These are phyloP conservation scores for Bipolaris cookei DNA, from an alignment of 2,329 filamentous ascomycete genomes.

Conservation along the genomic window DNA sequence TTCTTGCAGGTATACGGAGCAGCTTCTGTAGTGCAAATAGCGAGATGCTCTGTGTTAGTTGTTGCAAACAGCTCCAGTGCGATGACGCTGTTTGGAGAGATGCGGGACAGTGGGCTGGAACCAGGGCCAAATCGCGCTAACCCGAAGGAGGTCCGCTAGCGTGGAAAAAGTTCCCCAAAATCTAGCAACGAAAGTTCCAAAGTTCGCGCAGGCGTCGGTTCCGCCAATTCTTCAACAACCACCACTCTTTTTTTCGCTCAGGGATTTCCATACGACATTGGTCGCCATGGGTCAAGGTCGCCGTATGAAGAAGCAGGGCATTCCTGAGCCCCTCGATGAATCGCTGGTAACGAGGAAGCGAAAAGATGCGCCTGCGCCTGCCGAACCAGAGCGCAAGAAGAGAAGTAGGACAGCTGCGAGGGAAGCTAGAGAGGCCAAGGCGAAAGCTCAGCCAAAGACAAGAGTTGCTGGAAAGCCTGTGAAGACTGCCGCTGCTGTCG, in stretches of 20 bases:
- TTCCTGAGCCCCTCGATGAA: slow-evolving; percentile 82
- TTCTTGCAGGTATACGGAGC: not conserved
- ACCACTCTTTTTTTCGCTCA: slow-evolving; percentile 4
- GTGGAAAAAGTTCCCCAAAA: slow-evolving; percentile 27
- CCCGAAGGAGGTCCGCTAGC: slow-evolving; percentile 20
- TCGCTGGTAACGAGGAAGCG: slow-evolving; percentile 79
- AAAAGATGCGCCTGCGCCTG: slow-evolving; percentile 72
- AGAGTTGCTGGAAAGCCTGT: slow-evolving; percentile 16
- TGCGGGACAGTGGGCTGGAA: slow-evolving; percentile 26
- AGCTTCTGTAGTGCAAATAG: not conserved
- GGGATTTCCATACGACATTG: not conserved
- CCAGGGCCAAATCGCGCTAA: slow-evolving; percentile 7
- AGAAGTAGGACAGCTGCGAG: slow-evolving; percentile 57
- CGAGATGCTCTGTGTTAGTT: slow-evolving; percentile 1
- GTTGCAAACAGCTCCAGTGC: slow-evolving; percentile 9
- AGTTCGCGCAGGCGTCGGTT: slow-evolving; percentile 20
- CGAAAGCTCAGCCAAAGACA: slow-evolving; percentile 26
- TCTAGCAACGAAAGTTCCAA: slow-evolving; percentile 28
- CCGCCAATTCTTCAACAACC: slow-evolving; percentile 6
- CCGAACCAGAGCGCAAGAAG: slow-evolving; percentile 61
- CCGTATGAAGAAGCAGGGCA: slow-evolving; percentile 94
- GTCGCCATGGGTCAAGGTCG: slow-evolving; percentile 80
- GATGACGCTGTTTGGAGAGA: slow-evolving; percentile 41
- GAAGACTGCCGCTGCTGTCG: slow-evolving; percentile 51
- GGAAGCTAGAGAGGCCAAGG: slow-evolving; percentile 23